phyloP scores from a whole-genome alignment of 768 basidiomycete species.

The Pleurotus salmoneostramineus region DNA sequence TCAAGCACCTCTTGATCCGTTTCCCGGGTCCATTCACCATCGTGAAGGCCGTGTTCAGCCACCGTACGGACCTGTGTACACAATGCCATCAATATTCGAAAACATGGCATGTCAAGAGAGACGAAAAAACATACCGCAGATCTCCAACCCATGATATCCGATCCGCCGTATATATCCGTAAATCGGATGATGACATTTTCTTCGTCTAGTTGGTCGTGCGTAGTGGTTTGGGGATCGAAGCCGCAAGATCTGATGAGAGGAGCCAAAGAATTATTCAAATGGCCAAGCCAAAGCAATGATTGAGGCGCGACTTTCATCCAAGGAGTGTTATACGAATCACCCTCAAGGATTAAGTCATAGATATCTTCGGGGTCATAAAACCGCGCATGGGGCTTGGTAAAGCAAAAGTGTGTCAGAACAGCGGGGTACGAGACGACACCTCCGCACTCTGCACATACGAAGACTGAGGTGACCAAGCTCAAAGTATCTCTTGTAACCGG shows the following conservation, averaged over 20 bases:
- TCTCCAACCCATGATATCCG: not conserved
- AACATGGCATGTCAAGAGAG: not conserved
- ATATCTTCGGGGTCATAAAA: not conserved
- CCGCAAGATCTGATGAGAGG: not conserved
- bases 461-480: not conserved
- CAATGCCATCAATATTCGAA: not conserved
- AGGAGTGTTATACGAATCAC: not conserved
- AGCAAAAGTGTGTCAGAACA: not conserved
- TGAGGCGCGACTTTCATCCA: not conserved
- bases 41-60: too few species aligned
- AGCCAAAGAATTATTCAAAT: not conserved
- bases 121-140: not conserved
- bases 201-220: not conserved
- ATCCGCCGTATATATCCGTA: not conserved
- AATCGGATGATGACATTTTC: not conserved
- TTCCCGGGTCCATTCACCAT: too few species aligned
- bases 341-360: not conserved
- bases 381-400: not conserved
- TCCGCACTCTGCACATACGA: not conserved
- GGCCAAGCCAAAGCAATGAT: not conserved
- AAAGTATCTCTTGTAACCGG: not conserved
- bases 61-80: not conserved
- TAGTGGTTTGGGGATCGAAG: not conserved
- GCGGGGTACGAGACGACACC: not conserved
- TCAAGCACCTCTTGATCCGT: too few species aligned